Percentiles rank a stretch among this genome's conserved stretches.
Conservation (phyloP, 441 rosid genomes). For the Erodium chrysanthum region DNA sequence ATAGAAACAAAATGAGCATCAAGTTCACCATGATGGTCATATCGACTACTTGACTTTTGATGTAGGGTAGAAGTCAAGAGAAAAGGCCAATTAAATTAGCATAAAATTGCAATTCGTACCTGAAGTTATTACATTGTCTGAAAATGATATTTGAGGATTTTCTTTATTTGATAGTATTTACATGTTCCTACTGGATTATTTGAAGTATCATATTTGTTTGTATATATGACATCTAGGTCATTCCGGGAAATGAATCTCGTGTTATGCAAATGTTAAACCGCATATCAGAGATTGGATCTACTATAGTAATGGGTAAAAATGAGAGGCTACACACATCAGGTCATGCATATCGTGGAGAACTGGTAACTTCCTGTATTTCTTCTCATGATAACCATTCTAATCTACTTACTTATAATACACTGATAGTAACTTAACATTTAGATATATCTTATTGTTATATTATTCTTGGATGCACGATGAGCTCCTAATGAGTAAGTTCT, state of each 20-base stretch:
- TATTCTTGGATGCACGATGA: background rate
- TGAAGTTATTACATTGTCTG: background rate
- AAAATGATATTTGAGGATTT: background rate
- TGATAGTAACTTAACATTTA: background rate
- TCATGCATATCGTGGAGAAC: conserved; percentile 91
- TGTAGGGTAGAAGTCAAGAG: background rate
- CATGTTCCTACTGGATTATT: background rate
- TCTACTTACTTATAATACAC: background rate
- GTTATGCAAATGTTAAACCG: conserved; percentile 97
- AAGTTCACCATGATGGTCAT: background rate
- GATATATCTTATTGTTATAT: background rate
- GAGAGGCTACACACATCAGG: conserved; percentile 90
- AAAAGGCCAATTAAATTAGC: background rate
- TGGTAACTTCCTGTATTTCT: conserved; percentile 32
- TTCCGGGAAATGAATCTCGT: conserved; percentile 92
- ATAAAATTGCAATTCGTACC: background rate
- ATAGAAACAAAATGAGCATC: too few relatives aligned
- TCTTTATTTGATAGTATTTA: background rate
- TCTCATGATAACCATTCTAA: background rate
- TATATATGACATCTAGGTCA: conserved; percentile 46
- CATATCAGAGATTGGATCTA: conserved; percentile 80
- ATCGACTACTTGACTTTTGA: background rate
- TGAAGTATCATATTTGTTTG: conserved; percentile 10
- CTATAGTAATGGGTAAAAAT: conserved; percentile 74
- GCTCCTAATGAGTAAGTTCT: background rate